phyloP scores from a whole-genome alignment of 257 asterid species.

The Rauvolfia tetraphylla region DNA sequence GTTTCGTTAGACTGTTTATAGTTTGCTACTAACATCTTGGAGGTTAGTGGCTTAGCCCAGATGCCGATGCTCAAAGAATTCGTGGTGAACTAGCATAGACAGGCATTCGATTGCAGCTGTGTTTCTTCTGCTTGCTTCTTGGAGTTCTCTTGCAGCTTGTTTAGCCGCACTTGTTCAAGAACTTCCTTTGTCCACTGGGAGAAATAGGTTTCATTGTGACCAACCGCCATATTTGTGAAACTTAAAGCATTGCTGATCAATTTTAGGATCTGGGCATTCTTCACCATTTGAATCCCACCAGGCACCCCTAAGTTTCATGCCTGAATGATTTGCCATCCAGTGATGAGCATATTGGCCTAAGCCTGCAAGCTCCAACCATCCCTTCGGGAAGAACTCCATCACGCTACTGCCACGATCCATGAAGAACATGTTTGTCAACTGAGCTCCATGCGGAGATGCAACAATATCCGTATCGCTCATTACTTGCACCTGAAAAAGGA shows the following conservation, averaged over 20 bases:
- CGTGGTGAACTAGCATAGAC: conserved; percentile 3
- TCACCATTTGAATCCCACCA: conserved; percentile 35
- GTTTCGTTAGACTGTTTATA: too few species aligned
- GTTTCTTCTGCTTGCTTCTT: neutral
- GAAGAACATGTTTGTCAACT: conserved; percentile 35
- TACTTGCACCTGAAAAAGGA: conserved; percentile 25
- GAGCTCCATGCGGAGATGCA: conserved; percentile 44
- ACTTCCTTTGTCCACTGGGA: conserved; percentile 35
- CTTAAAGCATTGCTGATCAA: conserved; percentile 21
- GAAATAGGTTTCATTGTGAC: conserved; percentile 35
- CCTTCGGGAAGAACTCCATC: conserved; percentile 45
- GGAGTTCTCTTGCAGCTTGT: conserved; percentile 20
- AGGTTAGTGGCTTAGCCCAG: neutral
- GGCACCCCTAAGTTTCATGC: conserved; percentile 38
- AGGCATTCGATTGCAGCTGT: conserved; percentile 13
- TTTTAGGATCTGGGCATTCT: conserved; percentile 31
- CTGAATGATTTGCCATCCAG: conserved; percentile 38
- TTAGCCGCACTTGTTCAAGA: conserved; percentile 22
- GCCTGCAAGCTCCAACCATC: conserved; percentile 37
- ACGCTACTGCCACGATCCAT: conserved; percentile 32
- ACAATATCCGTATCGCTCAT: conserved; percentile 31
- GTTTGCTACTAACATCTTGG: neutral
- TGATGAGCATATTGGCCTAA: conserved; percentile 34
- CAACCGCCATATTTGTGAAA: conserved; percentile 33
- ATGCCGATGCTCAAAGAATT: neutral